Evolutionary conservation across 768 basidiomycete species (phyloP).

Genomic region (Pulveroboletus sp.): DNA sequence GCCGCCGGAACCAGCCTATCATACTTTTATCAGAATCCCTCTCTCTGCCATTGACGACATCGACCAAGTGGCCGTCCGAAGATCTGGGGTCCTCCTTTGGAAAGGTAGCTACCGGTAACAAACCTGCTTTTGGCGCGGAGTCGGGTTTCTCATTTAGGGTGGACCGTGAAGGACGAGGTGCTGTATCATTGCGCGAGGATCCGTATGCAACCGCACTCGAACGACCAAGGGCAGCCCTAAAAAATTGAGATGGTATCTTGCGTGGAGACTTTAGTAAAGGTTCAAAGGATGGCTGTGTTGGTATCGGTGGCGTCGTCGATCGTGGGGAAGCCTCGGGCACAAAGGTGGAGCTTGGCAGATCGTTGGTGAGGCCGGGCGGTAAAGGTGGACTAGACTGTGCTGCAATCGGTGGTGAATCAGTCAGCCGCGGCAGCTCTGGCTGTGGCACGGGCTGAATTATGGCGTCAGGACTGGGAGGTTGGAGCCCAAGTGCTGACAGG

Average conservation of each 20-base stretch:
- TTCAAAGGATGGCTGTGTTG: conserved; percentile 13
- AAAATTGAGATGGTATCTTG: conserved; percentile 14
- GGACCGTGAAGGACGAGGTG: conserved; percentile 23
- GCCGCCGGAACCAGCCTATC: conserved; percentile 29
- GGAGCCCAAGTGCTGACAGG: conserved; percentile 63
- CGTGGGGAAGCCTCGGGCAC: conserved; percentile 17
- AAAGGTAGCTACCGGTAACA: conserved; percentile 13
- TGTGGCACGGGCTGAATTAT: conserved; percentile 13
- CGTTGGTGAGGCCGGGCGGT: conserved; percentile 36
- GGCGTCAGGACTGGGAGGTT: conserved; percentile 25
- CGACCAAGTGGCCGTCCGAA: conserved; percentile 29
- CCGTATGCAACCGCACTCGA: conserved; percentile 11
- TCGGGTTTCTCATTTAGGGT: conserved; percentile 23
- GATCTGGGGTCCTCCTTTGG: conserved; percentile 21
- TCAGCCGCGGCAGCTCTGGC: conserved; percentile 11
- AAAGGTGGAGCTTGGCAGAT: conserved; percentile 14
- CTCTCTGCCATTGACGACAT: conserved; percentile 25
- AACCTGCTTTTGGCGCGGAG: conserved; percentile 3
- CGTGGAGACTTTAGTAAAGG: conserved; percentile 22
- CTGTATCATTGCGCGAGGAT: conserved; percentile 13
- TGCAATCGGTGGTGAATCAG: conserved; percentile 24
- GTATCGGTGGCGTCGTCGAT: conserved; percentile 19
- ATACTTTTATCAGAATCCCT: conserved; percentile 41
- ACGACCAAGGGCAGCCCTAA: conserved; percentile 16
- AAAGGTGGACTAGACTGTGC: conserved; percentile 25